Evolutionary conservation across 805 yeast species (phyloP).

Genomic region (Vanderwaltozyma verrucispora): DNA sequence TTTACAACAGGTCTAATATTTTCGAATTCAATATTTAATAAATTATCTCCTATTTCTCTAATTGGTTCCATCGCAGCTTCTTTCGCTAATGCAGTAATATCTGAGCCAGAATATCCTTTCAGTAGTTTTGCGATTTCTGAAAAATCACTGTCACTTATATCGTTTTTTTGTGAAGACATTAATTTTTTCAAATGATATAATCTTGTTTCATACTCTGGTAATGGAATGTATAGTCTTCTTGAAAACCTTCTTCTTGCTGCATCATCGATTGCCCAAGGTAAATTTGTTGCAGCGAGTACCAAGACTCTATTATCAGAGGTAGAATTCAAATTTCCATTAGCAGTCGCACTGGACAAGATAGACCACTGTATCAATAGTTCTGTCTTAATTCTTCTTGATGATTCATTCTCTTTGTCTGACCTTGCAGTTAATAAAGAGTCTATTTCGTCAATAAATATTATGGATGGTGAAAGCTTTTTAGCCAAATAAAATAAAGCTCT

Average conservation of each 20-base stretch:
- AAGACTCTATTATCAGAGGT: slow-evolving; percentile 60
- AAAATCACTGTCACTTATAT: slow-evolving; percentile 54
- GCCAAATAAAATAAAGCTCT: slow-evolving; percentile 83
- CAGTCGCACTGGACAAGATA: slow-evolving; percentile 79
- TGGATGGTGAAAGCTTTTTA: slow-evolving; percentile 79
- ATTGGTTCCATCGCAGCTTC: slow-evolving; percentile 99
- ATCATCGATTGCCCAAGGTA: slow-evolving; percentile 97
- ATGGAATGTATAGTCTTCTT: slow-evolving; percentile 84
- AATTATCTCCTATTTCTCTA: slow-evolving; percentile 77
- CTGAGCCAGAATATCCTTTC: slow-evolving; percentile 87
- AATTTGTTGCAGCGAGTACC: slow-evolving; percentile 87
- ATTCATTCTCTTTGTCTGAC: slow-evolving; percentile 73
- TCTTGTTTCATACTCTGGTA: slow-evolving; percentile 83
- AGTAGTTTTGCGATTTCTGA: slow-evolving; percentile 54
- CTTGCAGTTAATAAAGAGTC: slow-evolving; percentile 82
- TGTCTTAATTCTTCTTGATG: slow-evolving; percentile 83
- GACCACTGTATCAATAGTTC: slow-evolving; percentile 96
- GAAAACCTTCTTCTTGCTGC: slow-evolving; percentile 95
- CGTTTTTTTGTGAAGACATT: slow-evolving; percentile 56
- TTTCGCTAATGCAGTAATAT: slow-evolving; percentile 88
- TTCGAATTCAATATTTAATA: slow-evolving; percentile 58
- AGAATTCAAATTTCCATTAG: slow-evolving; percentile 33
- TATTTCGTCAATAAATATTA: slow-evolving; percentile 92
- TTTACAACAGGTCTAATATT: slow-evolving; percentile 68
- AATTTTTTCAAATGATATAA: slow-evolving; percentile 61